Conservation (phyloP, 106 monocot species). For the Alisma plantagoaquatica region DNA sequence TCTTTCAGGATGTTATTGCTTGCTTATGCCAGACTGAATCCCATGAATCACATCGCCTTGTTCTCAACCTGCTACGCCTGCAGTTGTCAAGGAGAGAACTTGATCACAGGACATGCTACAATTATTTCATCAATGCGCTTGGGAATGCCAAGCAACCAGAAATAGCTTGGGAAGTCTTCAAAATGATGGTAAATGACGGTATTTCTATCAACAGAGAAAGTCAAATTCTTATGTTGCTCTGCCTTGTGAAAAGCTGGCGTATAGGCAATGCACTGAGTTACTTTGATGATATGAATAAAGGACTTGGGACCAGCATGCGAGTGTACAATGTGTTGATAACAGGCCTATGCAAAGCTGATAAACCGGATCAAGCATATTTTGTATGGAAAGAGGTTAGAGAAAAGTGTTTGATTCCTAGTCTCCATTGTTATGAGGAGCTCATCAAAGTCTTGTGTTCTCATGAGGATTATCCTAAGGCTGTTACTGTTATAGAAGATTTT, state of each 20-base stretch:
- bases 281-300: conserved; percentile 32
- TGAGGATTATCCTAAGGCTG: conserved; percentile 32
- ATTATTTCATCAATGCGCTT: conserved; percentile 70
- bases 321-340: conserved; percentile 59
- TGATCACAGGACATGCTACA: conserved; percentile 35
- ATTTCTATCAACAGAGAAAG: conserved; percentile 36
- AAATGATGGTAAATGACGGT: conserved; percentile 43
- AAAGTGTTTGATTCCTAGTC: conserved; percentile 55
- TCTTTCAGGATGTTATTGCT: conserved; percentile 48
- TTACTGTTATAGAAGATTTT: conserved; percentile 65
- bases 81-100: conserved; percentile 30
- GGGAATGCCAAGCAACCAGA: conserved; percentile 41
- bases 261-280: conserved; percentile 47
- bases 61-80: conserved; percentile 39
- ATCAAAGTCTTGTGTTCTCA: conserved; percentile 36
- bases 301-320: conserved; percentile 33
- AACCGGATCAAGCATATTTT: conserved; percentile 43
- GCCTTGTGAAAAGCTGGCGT: conserved; percentile 43
- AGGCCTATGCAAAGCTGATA: conserved; percentile 62
- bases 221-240: conserved; percentile 38
- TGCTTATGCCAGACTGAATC: conserved; percentile 47
- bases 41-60: conserved; percentile 33
- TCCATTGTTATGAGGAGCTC: conserved; percentile 80
- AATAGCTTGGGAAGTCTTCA: conserved; percentile 48
- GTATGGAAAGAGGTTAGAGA: conserved; percentile 65